These are phyloP conservation scores for Cercospora canescens DNA, from an alignment of 2,329 filamentous ascomycete genomes.

Conservation along the genomic window DNA sequence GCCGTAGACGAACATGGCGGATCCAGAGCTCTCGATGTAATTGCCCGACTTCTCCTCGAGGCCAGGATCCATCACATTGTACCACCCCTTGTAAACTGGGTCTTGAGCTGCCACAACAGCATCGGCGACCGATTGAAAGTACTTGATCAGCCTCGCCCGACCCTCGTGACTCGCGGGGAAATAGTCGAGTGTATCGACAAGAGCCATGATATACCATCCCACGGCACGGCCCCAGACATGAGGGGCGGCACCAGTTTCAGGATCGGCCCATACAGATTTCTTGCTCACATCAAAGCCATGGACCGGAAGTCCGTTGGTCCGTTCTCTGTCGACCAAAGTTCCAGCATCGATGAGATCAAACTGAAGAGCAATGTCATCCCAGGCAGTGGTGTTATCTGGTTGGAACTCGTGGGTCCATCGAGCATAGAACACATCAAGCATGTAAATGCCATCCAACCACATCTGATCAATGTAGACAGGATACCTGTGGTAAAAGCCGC, in stretches of 20 bases:
- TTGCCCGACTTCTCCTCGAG: conserved; percentile 46
- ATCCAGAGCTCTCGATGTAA: conserved; percentile 60
- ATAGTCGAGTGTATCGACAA: conserved; percentile 52
- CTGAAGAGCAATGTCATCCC: conserved; percentile 38
- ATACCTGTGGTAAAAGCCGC: conserved; percentile 34
- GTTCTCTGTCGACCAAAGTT: conserved; percentile 34
- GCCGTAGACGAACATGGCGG: conserved; percentile 58
- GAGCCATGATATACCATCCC: conserved; percentile 55
- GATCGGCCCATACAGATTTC: conserved; percentile 53
- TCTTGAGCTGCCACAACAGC: conserved; percentile 44
- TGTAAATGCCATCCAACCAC: conserved; percentile 55
- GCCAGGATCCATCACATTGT: conserved; percentile 54
- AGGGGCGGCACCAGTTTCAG: conserved; percentile 51
- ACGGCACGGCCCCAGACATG: conserved; percentile 54
- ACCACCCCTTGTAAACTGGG: conserved; percentile 43
- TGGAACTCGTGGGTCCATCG: conserved; percentile 22
- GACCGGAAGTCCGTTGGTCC: conserved; percentile 42
- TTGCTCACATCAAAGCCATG: conserved; percentile 55
- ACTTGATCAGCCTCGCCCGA: conserved; percentile 35
- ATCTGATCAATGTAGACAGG: conserved; percentile 50
- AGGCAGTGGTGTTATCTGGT: conserved; percentile 13
- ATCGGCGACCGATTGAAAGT: conserved; percentile 40
- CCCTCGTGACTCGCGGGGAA: conserved; percentile 15
- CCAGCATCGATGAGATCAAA: conserved; percentile 47
- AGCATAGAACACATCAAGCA: conserved; percentile 45